Base-by-base conservation (phyloP, 768 basidiomycete genomes). In the Boletus patriciae region DNA sequence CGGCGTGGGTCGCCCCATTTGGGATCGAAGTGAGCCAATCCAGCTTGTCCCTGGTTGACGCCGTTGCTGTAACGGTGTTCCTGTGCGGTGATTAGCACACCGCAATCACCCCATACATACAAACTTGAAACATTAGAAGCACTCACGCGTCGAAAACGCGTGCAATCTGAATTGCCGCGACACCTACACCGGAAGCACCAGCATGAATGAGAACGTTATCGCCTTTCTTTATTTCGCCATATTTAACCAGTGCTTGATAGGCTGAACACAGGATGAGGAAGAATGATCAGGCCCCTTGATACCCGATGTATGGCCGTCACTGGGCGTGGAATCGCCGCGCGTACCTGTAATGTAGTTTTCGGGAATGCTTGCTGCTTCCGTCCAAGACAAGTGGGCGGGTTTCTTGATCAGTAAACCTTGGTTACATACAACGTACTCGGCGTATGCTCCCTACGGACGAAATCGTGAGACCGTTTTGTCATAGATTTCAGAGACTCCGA, bases 141-240 rank as follows among this genome's bases (percentile, higher is more conserved):
- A 80, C 88, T 76, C 66, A 92, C 89, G 90, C 90, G 55, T 83
- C 84, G 58, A 80, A 82, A 44, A 80, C 66, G 25, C 90, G 84
- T 19, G 94, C 92, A 19, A 97, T 74, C 72, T 98, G 95, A 47
- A 89, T 91, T 15, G 92, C 91, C 3, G 94, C 87, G 16, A 95
- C 70, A 2, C 94, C 94, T 5, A 97, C 93, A 29, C 94, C 93
- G 13, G 90, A 92, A 4, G 93, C 93, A 8, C 87, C 95, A 19
- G 94, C 93, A 67, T 98, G 96, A 13, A 98, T 79, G 16, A 98
- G 80, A 11, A 93, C 90, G 65, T 88, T 74, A 46, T 92, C 87
- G 36, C 84, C 83, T 59, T 78, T 66, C 66, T 87, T 82, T 43
- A 95, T 65, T 62, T 88, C 79, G 1, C 86, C 89, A 58, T 86